Conservation (phyloP, 441 rosid species). For the Rhodomyrtus psidioides region DNA sequence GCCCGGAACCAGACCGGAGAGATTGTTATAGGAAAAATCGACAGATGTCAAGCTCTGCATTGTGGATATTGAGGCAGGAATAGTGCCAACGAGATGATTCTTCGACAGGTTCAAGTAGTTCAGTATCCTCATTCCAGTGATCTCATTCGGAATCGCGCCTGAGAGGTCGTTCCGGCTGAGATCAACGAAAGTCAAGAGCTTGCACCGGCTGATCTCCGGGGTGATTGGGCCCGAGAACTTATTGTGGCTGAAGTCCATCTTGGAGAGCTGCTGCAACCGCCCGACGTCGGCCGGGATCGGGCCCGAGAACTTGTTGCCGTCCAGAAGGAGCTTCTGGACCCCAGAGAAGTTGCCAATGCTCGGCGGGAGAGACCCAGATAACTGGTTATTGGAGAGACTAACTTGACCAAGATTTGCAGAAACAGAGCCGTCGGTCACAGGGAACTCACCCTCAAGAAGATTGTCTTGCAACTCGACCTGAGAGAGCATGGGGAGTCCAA, state of each 20-base stretch:
- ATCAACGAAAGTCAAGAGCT: conserved; percentile 76
- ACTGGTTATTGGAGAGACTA: conserved; percentile 73
- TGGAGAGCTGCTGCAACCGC: conserved; percentile 69
- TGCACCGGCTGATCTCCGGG: conserved; percentile 79
- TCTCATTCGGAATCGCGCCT: conserved; percentile 76
- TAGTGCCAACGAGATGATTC: conserved; percentile 67
- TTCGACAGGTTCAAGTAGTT: conserved; percentile 87
- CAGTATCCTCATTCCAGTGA: conserved; percentile 75
- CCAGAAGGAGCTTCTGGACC: conserved; percentile 87
- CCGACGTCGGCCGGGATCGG: conserved; percentile 77
- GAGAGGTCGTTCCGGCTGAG: conserved; percentile 83
- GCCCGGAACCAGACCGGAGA: conserved; percentile 86
- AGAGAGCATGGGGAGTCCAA: conserved; percentile 63
- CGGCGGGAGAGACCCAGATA: conserved; percentile 67
- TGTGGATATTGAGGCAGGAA: conserved; percentile 65
- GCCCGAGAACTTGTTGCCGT: conserved; percentile 82
- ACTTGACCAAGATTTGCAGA: conserved; percentile 68
- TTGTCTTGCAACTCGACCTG: conserved; percentile 92
- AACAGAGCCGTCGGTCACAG: conserved; percentile 30
- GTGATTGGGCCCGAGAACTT: conserved; percentile 60
- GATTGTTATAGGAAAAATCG: conserved; percentile 92
- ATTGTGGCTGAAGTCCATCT: conserved; percentile 85
- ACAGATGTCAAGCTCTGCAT: conserved; percentile 97
- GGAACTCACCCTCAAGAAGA: conserved; percentile 61
- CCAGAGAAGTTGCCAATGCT: conserved; percentile 74